Percentiles rank a stretch among this genome's conserved stretches.
These are phyloP conservation scores for Nannizziopsis barbatae DNA, from an alignment of 2,329 filamentous ascomycete genomes.

Conservation along the genomic window DNA sequence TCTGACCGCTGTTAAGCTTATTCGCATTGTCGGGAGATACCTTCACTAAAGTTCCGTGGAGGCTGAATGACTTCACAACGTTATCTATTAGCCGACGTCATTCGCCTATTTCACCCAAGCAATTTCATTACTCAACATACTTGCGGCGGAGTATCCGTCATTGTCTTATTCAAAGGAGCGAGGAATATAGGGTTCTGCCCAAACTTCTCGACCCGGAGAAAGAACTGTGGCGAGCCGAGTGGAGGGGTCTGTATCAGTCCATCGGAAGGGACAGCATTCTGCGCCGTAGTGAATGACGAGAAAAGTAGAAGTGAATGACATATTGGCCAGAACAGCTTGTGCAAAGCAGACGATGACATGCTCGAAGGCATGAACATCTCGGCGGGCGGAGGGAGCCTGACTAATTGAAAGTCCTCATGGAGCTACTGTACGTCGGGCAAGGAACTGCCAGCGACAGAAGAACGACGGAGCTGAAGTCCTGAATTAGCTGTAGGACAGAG, in stretches of 20 bases:
- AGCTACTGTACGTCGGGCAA: not conserved
- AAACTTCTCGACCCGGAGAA: constrained; percentile 4
- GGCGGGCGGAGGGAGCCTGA: not conserved
- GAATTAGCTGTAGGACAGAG: too few relatives aligned
- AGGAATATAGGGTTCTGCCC: not conserved
- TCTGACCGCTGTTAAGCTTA: constrained; percentile 20
- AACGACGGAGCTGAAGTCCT: too few relatives aligned
- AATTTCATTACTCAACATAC: not conserved
- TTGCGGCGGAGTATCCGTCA: not conserved
- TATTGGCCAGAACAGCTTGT: constrained; percentile 1
- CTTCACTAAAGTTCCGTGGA: constrained; percentile 22
- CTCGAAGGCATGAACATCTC: not conserved
- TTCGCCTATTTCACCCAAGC: not conserved
- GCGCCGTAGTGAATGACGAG: constrained; percentile 1
- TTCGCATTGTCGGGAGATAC: constrained; percentile 24
- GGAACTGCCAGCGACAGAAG: not conserved
- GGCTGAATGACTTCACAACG: constrained; percentile 19
- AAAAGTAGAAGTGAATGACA: constrained; percentile 2
- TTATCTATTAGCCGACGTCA: not conserved
- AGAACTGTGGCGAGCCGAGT: not conserved
- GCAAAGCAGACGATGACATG: constrained; percentile 3
- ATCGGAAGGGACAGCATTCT: constrained; percentile 5
- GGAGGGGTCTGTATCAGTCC: not conserved
- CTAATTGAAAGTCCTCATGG: not conserved
- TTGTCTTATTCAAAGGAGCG: not conserved